Conservation (phyloP, 768 basidiomycete genomes). For the Albatrellus ellisii region DNA sequence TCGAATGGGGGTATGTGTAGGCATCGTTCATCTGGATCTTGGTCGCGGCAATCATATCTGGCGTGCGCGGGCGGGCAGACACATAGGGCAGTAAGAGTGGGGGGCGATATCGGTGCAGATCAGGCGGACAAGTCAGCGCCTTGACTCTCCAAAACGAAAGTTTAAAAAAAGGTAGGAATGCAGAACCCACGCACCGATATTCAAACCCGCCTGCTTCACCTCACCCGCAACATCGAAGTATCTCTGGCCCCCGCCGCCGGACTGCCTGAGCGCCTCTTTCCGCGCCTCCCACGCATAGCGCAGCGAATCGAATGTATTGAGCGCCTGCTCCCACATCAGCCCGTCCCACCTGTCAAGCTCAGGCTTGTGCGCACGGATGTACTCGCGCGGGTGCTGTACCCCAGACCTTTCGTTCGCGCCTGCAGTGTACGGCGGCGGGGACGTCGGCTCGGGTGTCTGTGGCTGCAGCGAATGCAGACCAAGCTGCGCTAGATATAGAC, state of each 20-base stretch:
- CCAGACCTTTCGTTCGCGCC: slow-evolving; percentile 16
- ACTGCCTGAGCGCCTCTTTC: slow-evolving; percentile 39
- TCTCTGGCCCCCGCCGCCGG: not conserved
- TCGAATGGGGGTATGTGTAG: slow-evolving; percentile 58
- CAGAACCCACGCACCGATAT: slow-evolving; percentile 30
- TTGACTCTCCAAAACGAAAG: not conserved
- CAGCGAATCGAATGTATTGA: slow-evolving; percentile 48
- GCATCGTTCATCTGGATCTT: slow-evolving; percentile 71
- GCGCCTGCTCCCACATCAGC: slow-evolving; percentile 21
- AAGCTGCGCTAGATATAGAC: slow-evolving; percentile 9
- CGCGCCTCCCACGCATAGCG: slow-evolving; percentile 52
- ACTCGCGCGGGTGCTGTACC: slow-evolving; percentile 53
- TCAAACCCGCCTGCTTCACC: slow-evolving; percentile 36
- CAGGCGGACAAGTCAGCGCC: too few relatives aligned
- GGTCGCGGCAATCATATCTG: slow-evolving; percentile 57
- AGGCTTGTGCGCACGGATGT: slow-evolving; percentile 48
- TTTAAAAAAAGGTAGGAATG: not conserved
- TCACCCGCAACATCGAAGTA: slow-evolving; percentile 1
- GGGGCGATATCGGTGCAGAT: too few relatives aligned
- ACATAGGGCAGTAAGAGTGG: too few relatives aligned
- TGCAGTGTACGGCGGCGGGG: not conserved
- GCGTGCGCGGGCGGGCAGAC: not conserved
- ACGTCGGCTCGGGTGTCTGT: not conserved
- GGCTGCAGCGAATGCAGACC: slow-evolving; percentile 12
- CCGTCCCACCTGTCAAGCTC: slow-evolving; percentile 34